Evolutionary conservation across 805 yeast genomes (phyloP).

Genomic region (Yarrowia keelungensis): DNA sequence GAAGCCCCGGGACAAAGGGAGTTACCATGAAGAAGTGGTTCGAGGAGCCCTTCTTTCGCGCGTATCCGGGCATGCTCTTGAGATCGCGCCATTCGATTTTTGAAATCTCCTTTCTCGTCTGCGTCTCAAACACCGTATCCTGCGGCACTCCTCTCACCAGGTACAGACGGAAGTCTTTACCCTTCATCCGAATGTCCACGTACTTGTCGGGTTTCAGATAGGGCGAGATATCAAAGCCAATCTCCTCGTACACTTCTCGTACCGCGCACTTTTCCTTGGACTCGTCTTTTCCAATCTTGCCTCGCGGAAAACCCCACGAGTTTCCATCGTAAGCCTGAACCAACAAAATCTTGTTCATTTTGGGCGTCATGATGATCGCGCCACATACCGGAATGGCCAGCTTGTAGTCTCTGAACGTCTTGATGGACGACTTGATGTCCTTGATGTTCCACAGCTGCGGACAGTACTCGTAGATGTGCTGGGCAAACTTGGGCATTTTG

Average conservation of each 20-base stretch:
- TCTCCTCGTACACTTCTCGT: constrained; percentile 92
- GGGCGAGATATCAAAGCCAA: constrained; percentile 82
- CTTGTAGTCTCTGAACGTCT: constrained; percentile 83
- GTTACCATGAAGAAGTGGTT: constrained; percentile 50
- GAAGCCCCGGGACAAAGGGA: constrained; percentile 50
- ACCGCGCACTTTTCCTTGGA: constrained; percentile 86
- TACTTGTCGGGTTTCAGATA: constrained; percentile 72
- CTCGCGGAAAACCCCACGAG: constrained; percentile 97
- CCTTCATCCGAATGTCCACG: constrained; percentile 79
- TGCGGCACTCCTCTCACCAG: constrained; percentile 80
- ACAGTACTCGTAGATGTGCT: constrained; percentile 80
- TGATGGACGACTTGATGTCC: constrained; percentile 64
- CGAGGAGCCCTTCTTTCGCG: constrained; percentile 40
- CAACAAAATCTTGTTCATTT: constrained; percentile 71
- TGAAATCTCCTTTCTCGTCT: constrained; percentile 86
- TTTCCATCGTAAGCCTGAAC: constrained; percentile 80
- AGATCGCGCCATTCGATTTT: constrained; percentile 73
- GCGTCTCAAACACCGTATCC: constrained; percentile 74
- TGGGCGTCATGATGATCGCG: constrained; percentile 80
- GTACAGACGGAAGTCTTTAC: constrained; percentile 86
- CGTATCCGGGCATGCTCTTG: constrained; percentile 47
- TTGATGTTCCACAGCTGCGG: constrained; percentile 51
- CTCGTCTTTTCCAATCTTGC: constrained; percentile 94
- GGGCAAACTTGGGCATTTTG: constrained; percentile 78
- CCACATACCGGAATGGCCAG: constrained; percentile 95